phyloP scores from a whole-genome alignment of 306 rosid species.

The Gastrolobium villosum region DNA sequence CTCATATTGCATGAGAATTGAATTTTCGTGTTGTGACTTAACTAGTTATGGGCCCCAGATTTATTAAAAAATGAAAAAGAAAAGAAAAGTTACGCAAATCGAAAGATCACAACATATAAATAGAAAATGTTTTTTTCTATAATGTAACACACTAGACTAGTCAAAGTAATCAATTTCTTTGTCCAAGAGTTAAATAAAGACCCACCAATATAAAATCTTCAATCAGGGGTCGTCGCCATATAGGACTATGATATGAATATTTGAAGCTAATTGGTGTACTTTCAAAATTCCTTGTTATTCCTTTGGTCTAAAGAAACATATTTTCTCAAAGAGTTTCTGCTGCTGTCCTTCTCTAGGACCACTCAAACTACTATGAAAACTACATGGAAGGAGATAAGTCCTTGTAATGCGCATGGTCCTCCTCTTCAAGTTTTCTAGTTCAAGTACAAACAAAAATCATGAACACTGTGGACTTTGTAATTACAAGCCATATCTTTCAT shows the following conservation, averaged over 20 bases:
- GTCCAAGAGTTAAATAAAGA: slow-evolving; percentile 23
- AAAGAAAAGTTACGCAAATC: no score
- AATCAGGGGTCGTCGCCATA: slow-evolving; percentile 48
- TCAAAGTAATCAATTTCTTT: slow-evolving; percentile 18
- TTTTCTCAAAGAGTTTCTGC: slow-evolving; percentile 20
- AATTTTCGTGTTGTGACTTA: no score
- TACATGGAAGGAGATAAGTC: slow-evolving; percentile 79
- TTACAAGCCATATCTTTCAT: slow-evolving; percentile 41
- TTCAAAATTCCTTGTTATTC: slow-evolving; percentile 51
- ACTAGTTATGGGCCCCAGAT: no score
- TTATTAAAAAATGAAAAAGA: no score
- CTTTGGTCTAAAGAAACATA: slow-evolving; percentile 69
- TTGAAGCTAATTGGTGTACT: slow-evolving; percentile 34
- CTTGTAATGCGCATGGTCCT: slow-evolving; percentile 64
- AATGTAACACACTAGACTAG: neutral
- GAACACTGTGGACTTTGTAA: slow-evolving; percentile 43
- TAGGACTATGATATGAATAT: slow-evolving; percentile 46
- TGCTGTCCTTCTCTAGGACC: slow-evolving; percentile 77
- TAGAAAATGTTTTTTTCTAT: no score
- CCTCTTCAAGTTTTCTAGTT: slow-evolving; percentile 39
- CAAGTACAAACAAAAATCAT: slow-evolving; percentile 51
- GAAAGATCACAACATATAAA: no score
- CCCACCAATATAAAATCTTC: slow-evolving; percentile 42
- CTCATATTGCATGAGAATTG: no score
- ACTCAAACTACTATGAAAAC: slow-evolving; percentile 78